Percentiles rank a stretch among this genome's conserved stretches.
Conservation (phyloP, 2,329 filamentous ascomycete species). For the Chaetomium olivaceum region DNA sequence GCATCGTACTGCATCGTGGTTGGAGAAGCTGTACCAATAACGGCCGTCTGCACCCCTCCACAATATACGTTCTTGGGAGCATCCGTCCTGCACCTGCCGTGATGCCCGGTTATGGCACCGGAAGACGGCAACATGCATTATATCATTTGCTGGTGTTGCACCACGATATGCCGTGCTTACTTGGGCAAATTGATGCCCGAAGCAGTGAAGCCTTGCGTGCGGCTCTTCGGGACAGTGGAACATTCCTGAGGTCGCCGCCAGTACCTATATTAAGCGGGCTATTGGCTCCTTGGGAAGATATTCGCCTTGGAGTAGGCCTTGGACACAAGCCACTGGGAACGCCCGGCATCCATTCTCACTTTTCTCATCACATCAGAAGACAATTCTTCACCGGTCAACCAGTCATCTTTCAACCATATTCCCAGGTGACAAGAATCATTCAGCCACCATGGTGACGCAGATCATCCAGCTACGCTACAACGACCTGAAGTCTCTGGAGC, state of each 20-base stretch:
- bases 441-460: too few species aligned
- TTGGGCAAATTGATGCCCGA: not conserved
- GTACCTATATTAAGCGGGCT: too few species aligned
- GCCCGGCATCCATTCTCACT: too few species aligned
- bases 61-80: not conserved
- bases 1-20: not conserved
- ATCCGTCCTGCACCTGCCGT: not conserved
- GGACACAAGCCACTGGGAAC: too few species aligned
- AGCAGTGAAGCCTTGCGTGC: not conserved
- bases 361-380: too few species aligned
- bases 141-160: not conserved
- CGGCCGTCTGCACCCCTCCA: not conserved
- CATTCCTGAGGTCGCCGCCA: too few species aligned
- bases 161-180: not conserved
- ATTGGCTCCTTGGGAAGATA: too few species aligned
- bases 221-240: not conserved
- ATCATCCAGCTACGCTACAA: too few species aligned
- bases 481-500: not conserved
- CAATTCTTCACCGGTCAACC: too few species aligned
- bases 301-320: too few species aligned
- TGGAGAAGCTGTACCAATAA: not conserved
- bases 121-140: not conserved
- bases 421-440: too few species aligned
- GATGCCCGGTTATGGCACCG: not conserved
- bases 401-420: too few species aligned